A percentile compares a stretch with the other conserved stretches of the same genome.
phyloP scores from a whole-genome alignment of 2,329 filamentous ascomycete species.

The Nakataea oryzae region DNA sequence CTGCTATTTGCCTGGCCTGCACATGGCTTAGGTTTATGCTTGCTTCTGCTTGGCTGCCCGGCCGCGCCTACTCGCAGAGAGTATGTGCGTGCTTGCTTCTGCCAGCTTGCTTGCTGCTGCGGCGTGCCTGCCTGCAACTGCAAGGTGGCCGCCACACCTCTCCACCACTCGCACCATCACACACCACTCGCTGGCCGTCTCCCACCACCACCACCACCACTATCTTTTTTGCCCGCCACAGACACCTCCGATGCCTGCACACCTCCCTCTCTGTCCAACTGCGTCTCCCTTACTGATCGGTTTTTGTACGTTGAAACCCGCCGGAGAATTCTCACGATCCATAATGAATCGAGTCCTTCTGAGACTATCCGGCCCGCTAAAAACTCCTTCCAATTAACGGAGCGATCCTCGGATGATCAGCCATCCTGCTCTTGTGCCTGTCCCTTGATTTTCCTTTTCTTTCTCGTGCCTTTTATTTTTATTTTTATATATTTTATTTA shows the following conservation, averaged over 20 bases:
- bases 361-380: conserved; percentile 7
- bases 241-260: neutral
- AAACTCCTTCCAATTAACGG: conserved; percentile 5
- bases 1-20: neutral
- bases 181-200: neutral
- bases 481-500: neutral
- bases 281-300: neutral
- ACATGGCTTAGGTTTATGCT: neutral
- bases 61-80: neutral
- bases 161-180: too few species aligned
- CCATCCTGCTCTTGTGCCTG: neutral
- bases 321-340: conserved; percentile 14
- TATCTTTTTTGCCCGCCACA: neutral
- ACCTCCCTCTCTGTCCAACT: neutral
- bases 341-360: conserved; percentile 8
- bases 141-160: neutral
- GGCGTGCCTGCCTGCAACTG: too few species aligned
- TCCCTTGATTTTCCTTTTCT: neutral
- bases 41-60: neutral
- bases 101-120: neutral
- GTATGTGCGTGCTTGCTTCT: neutral
- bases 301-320: conserved; percentile 10
- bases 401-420: conserved; percentile 1
- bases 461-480: neutral
- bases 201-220: neutral